Evolutionary conservation across 305 asterid species (phyloP).

Genomic region (Solanum hybrid): DNA sequence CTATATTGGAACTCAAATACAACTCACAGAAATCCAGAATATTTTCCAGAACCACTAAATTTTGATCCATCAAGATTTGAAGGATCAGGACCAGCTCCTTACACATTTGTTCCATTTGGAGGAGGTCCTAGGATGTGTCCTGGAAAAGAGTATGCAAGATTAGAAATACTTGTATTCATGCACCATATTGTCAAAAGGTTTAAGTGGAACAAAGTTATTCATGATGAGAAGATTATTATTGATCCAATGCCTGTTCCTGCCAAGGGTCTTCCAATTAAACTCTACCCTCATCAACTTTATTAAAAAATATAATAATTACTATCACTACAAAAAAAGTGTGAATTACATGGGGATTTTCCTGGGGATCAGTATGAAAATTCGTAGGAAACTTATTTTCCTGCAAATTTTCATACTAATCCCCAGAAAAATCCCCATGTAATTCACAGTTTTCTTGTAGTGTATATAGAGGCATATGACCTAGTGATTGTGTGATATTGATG

Average conservation of each 20-base stretch:
- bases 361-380: too few relatives aligned
- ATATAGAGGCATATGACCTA: background rate
- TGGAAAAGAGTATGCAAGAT: constrained; percentile 41
- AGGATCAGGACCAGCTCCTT: background rate
- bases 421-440: too few relatives aligned
- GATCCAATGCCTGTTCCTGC: constrained; percentile 44
- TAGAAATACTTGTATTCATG: constrained; percentile 38
- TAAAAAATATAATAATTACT: background rate
- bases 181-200: constrained; percentile 16
- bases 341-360: too few relatives aligned
- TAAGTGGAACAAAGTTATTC: constrained; percentile 32
- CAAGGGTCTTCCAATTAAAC: constrained; percentile 46
- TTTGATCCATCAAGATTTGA: constrained; percentile 29
- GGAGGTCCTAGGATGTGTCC: constrained; percentile 51
- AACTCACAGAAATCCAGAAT: constrained; percentile 27
- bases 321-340: too few relatives aligned
- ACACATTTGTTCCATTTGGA: background rate
- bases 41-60: constrained; percentile 26
- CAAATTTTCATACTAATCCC: too few relatives aligned
- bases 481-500: background rate
- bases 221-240: constrained; percentile 37
- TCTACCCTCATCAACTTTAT: constrained; percentile 21
- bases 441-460: too few relatives aligned
- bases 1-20: constrained; percentile 43
- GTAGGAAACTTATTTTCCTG: too few relatives aligned